Evolutionary conservation across 495 filamentous ascomycete species (phyloP).

Genomic region (Rhypophila decipiens): DNA sequence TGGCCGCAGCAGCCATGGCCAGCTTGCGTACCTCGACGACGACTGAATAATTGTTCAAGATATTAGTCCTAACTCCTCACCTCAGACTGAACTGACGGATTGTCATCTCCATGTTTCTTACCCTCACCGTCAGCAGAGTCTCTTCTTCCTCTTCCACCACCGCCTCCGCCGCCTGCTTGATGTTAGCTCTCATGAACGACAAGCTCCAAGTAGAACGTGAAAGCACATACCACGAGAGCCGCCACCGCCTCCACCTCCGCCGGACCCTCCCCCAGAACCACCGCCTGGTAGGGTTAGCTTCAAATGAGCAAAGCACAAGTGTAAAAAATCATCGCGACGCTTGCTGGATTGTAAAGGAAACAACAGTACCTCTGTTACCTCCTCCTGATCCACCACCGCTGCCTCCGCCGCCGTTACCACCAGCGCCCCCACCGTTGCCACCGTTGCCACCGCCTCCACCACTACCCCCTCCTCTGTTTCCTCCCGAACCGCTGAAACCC

Average conservation of each 20-base stretch:
- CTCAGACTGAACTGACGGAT: too few relatives aligned
- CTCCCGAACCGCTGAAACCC: background rate
- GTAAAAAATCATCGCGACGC: too few relatives aligned
- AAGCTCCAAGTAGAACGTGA: background rate
- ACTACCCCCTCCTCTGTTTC: conserved; percentile 2
- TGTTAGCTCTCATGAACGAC: background rate
- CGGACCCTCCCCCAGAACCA: too few relatives aligned
- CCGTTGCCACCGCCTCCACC: conserved; percentile 3
- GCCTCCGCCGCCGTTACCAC: background rate
- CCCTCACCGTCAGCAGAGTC: background rate
- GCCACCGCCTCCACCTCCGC: conserved; percentile 4
- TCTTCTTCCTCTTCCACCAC: background rate
- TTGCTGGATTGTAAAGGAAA: too few relatives aligned
- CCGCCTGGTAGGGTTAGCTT: background rate
- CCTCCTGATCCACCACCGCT: background rate
- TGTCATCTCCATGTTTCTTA: too few relatives aligned
- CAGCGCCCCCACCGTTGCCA: conserved; percentile 1
- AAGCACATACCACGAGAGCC: background rate
- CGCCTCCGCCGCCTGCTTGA: conserved; percentile 4
- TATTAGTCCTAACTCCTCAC: too few relatives aligned
- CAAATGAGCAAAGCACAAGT: too few relatives aligned
- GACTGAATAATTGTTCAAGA: background rate
- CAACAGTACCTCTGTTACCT: background rate
- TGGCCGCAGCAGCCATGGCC: conserved; percentile 6
- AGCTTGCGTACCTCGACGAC: conserved; percentile 3